Percentiles rank a stretch among this genome's conserved stretches.
Evolutionary conservation across 495 filamentous ascomycete species (phyloP).

Genomic region (Cudoniella acicularis): DNA sequence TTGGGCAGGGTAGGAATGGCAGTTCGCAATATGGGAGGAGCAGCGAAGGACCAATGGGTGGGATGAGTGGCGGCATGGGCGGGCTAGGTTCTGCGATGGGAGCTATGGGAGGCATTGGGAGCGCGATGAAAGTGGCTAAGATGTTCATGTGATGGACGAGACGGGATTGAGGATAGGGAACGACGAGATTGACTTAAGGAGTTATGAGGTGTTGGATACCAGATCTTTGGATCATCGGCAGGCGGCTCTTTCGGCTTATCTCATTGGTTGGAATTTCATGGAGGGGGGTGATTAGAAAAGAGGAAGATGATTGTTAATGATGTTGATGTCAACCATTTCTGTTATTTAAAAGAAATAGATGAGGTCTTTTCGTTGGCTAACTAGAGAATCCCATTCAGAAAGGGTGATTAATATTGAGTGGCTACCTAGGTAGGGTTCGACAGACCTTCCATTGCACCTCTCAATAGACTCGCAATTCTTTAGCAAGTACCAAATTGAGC

Average conservation of each 20-base stretch:
- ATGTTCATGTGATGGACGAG: constrained; percentile 53
- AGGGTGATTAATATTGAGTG: no score
- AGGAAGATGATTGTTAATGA: no score
- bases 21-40: constrained; percentile 39
- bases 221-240: background rate
- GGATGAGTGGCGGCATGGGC: constrained; percentile 10
- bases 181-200: background rate
- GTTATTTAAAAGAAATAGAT: no score
- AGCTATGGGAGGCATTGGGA: constrained; percentile 43
- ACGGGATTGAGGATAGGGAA: background rate
- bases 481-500: no score
- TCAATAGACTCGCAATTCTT: no score
- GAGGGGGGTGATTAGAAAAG: background rate
- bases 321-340: no score
- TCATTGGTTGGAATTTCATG: background rate
- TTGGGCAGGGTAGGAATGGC: constrained; percentile 32
- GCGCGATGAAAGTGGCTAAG: constrained; percentile 57
- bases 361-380: no score
- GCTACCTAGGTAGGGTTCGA: no score
- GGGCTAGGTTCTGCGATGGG: constrained; percentile 23
- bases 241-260: constrained; percentile 1
- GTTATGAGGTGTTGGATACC: constrained; percentile 11
- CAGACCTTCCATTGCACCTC: no score
- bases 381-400: no score
- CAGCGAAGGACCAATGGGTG: constrained; percentile 26